Evolutionary conservation across 208 protist genomes (phyloP).

Genomic region (Leishmania mexicana): DNA sequence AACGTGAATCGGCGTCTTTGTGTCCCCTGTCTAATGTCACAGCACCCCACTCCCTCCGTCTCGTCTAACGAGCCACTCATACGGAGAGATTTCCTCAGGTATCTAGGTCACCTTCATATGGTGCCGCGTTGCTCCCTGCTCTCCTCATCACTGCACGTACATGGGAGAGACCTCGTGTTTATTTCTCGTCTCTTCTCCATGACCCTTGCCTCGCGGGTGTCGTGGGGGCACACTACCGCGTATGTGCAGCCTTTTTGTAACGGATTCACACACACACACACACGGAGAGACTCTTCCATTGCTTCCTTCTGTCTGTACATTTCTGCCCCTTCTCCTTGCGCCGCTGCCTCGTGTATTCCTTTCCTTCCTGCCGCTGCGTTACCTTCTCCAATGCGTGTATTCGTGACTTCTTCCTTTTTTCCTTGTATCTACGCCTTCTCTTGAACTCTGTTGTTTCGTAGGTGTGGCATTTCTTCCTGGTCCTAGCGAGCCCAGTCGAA

Average conservation of each 20-base stretch:
- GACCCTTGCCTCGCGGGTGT: neutral
- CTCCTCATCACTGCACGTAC: neutral
- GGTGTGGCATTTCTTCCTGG: neutral
- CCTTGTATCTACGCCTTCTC: constrained; percentile 4
- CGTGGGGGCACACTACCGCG: neutral
- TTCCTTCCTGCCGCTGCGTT: no score
- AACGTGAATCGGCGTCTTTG: neutral
- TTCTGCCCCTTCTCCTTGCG: neutral
- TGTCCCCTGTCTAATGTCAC: neutral
- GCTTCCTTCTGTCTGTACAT: neutral
- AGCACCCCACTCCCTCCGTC: neutral
- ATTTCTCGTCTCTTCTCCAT: neutral
- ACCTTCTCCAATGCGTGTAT: no score
- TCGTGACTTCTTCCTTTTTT: neutral
- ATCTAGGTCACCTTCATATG: neutral
- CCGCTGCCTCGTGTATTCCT: no score
- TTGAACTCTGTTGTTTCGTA: neutral
- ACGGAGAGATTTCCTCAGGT: neutral
- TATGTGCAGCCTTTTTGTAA: neutral
- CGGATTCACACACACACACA: no score
- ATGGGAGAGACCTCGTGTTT: neutral
- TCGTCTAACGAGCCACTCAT: neutral
- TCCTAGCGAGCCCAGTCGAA: no score
- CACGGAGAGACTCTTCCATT: neutral
- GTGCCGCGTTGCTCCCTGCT: neutral